These are phyloP conservation scores for Canna indica DNA, from an alignment of 176 grass and related monocot genomes.

Conservation along the genomic window DNA sequence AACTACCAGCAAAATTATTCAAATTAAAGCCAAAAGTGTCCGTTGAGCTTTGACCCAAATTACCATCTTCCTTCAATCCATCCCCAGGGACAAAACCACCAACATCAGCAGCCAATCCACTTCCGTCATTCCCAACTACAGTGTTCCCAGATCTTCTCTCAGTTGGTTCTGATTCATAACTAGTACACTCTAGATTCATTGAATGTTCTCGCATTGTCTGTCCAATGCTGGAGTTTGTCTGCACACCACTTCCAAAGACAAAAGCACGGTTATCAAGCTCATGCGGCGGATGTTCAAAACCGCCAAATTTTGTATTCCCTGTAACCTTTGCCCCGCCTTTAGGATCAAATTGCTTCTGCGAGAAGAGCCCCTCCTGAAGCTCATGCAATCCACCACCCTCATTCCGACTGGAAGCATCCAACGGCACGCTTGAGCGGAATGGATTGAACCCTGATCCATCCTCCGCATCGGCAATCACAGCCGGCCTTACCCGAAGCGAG, in stretches of 20 bases:
- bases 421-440: not conserved
- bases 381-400: not conserved
- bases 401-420: not conserved
- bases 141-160: not conserved
- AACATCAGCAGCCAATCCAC: not conserved
- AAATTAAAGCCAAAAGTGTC: not conserved
- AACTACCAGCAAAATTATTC: slow-evolving; percentile 1
- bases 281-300: not conserved
- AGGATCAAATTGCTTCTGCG: not conserved
- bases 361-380: not conserved
- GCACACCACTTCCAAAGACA: not conserved
- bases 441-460: slow-evolving; percentile 12
- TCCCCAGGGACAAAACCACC: not conserved
- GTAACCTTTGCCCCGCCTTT: not conserved
- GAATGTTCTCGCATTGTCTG: not conserved
- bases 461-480: not conserved
- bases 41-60: not conserved
- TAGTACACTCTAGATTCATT: not conserved
- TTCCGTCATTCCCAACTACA: not conserved
- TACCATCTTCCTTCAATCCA: not conserved
- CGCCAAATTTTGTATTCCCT: not conserved
- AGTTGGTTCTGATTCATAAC: not conserved
- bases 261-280: not conserved
- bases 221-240: not conserved
- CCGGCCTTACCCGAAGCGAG: not conserved